Evolutionary conservation across 192 early-diverging fungal species (phyloP), one percentile per base, ranked within the genome.

Genomic region (Backusella luteola): DNA sequence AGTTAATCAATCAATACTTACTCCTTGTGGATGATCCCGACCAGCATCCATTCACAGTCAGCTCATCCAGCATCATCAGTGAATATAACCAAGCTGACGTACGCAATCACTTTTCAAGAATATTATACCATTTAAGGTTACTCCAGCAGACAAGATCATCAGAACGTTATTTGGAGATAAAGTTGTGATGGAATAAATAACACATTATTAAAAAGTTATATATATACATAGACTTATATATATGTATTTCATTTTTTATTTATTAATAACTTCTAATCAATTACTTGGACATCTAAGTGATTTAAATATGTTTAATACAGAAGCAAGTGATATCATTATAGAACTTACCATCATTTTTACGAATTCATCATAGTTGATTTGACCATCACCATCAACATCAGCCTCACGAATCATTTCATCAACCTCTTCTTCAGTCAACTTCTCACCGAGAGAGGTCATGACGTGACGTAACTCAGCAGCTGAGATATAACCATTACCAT

Each of bases 341-440:
- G 5, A 32, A 46, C 41, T 71, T 81, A 81, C 80, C 89, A 91
- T 93, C 86, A 93, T 94, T 84, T 94, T 94, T 81, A 93, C 89
- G 80, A 97, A 97, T 86, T 97, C 95, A 80, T 96, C 91, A 75
- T 95, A 94, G 79, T 94, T 94, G 83, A 98, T 98, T 73, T 91
- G 89, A 67, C 95, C 95, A 76, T 96, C 95, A 49, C 93, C 93
- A 75, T 96, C 91, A 66, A 92, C 90, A 79, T 98, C 96, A 67
- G 89, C 93, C 73, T 93, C 93, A 46, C 74, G 79, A 68, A 94
- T 91, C 79, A 89, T 89, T 59, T 89, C 88, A 76, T 89, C 86
- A 3, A 89, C 81, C 73, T 89, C 88, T 67, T 86, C 88, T 66
- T 89, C 80, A 32, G 80, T 78, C 68, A 82, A 39, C 36, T 77